A percentile compares a stretch with the other conserved stretches of the same genome.
These are phyloP conservation scores for Acorus gramineus DNA, from an alignment of 106 monocot genomes.

Conservation along the genomic window DNA sequence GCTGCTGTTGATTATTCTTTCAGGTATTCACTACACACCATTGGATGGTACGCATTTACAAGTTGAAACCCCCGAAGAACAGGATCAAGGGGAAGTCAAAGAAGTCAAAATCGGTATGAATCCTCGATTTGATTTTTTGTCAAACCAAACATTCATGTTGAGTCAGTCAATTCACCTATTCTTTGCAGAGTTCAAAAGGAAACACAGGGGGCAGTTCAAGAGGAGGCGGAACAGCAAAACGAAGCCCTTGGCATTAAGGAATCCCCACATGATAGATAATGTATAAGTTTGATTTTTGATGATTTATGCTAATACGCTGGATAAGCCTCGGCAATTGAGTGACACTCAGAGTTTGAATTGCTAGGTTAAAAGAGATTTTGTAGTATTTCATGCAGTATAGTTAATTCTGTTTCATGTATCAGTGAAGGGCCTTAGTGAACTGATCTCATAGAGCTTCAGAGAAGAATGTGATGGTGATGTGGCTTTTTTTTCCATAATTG, in stretches of 20 bases:
- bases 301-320: too few species aligned
- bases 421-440: too few species aligned
- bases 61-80: constrained; percentile 26
- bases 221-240: constrained; percentile 15
- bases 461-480: too few species aligned
- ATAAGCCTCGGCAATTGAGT: too few species aligned
- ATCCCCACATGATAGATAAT: too few species aligned
- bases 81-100: constrained; percentile 5
- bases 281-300: too few species aligned
- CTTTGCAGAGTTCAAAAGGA: constrained; percentile 45
- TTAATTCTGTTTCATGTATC: too few species aligned
- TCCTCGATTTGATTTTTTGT: neutral
- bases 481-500: too few species aligned
- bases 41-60: constrained; percentile 32
- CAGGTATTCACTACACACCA: constrained; percentile 55
- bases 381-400: too few species aligned
- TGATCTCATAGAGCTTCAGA: too few species aligned
- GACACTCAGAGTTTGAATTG: too few species aligned
- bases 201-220: constrained; percentile 21
- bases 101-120: constrained; percentile 27
- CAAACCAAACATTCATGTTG: neutral
- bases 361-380: too few species aligned
- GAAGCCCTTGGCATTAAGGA: constrained; percentile 65
- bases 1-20: constrained; percentile 1
- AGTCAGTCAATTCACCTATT: neutral